A percentile compares a stretch with the other conserved stretches of the same genome.
phyloP scores from a whole-genome alignment of 2,329 filamentous ascomycete genomes.

The Didymella sp. region DNA sequence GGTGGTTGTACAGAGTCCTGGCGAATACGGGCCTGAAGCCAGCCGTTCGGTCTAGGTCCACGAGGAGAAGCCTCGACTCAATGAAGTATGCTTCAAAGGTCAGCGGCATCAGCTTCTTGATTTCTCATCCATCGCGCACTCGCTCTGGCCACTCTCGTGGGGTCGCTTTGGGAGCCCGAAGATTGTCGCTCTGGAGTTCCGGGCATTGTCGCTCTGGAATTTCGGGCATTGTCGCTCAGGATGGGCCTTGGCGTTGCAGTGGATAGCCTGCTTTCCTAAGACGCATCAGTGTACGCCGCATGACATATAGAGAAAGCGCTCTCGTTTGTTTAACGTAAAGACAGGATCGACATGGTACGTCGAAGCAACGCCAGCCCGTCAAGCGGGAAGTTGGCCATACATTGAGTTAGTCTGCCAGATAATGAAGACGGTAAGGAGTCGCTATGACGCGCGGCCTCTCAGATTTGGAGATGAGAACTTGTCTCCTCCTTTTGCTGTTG shows the following conservation, averaged over 20 bases:
- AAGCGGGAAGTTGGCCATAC: slow-evolving; percentile 1
- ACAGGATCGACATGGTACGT: background rate
- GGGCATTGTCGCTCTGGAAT: background rate
- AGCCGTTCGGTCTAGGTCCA: background rate
- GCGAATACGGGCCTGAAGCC: background rate
- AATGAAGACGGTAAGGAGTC: background rate
- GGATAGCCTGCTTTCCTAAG: background rate
- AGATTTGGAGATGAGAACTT: background rate
- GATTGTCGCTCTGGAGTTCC: background rate
- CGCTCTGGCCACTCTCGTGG: background rate
- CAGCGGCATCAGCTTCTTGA: background rate
- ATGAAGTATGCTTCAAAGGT: no score
- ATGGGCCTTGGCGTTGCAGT: background rate
- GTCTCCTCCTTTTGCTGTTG: background rate
- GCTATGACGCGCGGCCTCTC: slow-evolving; percentile 11
- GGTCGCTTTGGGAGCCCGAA: background rate
- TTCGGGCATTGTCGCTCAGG: background rate
- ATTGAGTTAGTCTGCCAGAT: background rate
- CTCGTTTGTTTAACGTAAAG: background rate
- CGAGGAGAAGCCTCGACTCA: background rate
- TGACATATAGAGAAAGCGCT: background rate
- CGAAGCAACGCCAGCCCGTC: background rate
- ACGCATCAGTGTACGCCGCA: background rate
- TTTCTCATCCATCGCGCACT: background rate
- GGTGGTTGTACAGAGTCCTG: background rate